These are phyloP conservation scores for Tetrapisispora arboricola DNA, from an alignment of 805 yeast species.

Conservation along the genomic window DNA sequence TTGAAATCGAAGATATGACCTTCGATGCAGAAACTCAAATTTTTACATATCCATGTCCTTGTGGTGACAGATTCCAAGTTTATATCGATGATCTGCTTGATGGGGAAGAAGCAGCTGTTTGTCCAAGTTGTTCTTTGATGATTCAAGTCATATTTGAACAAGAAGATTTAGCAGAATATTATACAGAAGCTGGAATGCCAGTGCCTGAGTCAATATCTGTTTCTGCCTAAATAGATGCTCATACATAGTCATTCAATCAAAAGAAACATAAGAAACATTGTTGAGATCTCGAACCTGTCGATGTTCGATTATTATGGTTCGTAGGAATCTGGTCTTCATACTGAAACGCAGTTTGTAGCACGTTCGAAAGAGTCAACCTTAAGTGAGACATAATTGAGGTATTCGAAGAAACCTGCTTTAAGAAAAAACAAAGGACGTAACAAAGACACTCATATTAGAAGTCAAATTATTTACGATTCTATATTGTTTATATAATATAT, in stretches of 20 bases:
- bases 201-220: conserved; percentile 25
- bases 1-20: conserved; percentile 94
- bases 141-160: conserved; percentile 81
- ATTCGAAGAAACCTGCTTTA: no score
- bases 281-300: no score
- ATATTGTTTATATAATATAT: not conserved
- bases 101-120: conserved; percentile 90
- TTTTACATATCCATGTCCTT: conserved; percentile 94
- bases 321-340: no score
- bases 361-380: no score
- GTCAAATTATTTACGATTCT: no score
- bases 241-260: no score
- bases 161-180: conserved; percentile 36
- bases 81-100: conserved; percentile 74
- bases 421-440: no score
- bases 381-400: no score
- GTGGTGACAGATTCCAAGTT: conserved; percentile 92
- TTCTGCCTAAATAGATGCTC: conserved; percentile 10
- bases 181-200: conserved; percentile 27
- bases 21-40: conserved; percentile 74
- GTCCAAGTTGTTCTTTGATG: conserved; percentile 94
- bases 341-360: no score
- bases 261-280: no score
- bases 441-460: no score
- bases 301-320: no score